These are phyloP conservation scores for Beauveria caledonica DNA, from an alignment of 2,329 filamentous ascomycete species.

Conservation along the genomic window DNA sequence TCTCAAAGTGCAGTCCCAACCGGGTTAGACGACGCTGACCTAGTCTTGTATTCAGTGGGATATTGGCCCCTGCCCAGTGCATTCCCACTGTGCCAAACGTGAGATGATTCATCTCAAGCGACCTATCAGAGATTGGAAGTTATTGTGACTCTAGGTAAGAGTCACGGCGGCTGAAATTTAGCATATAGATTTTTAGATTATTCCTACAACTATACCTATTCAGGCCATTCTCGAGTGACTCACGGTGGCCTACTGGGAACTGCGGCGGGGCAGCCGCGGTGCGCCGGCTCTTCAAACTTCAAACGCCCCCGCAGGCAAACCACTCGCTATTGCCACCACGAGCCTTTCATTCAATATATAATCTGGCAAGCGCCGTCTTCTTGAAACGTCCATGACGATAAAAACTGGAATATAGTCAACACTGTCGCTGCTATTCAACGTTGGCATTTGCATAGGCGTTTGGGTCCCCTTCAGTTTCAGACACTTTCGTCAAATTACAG, in stretches of 20 bases:
- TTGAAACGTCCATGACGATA: background rate
- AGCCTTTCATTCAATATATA: background rate
- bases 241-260: background rate
- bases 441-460: slow-evolving; percentile 5
- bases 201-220: too few relatives aligned
- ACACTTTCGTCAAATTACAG: background rate
- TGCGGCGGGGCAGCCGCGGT: background rate
- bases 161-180: background rate
- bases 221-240: background rate
- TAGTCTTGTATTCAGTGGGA: background rate
- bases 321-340: background rate
- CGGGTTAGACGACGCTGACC: too few relatives aligned
- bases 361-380: background rate
- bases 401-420: background rate
- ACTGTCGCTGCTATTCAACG: background rate
- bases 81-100: too few relatives aligned
- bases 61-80: too few relatives aligned
- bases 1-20: background rate
- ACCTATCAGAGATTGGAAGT: background rate
- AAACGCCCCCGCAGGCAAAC: background rate
- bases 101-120: slow-evolving; percentile 3
- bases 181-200: background rate
- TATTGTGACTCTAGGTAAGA: background rate
- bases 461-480: background rate
- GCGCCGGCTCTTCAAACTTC: background rate